These are phyloP conservation scores for Agaricus blazei DNA, from an alignment of 768 basidiomycete genomes.

Conservation along the genomic window DNA sequence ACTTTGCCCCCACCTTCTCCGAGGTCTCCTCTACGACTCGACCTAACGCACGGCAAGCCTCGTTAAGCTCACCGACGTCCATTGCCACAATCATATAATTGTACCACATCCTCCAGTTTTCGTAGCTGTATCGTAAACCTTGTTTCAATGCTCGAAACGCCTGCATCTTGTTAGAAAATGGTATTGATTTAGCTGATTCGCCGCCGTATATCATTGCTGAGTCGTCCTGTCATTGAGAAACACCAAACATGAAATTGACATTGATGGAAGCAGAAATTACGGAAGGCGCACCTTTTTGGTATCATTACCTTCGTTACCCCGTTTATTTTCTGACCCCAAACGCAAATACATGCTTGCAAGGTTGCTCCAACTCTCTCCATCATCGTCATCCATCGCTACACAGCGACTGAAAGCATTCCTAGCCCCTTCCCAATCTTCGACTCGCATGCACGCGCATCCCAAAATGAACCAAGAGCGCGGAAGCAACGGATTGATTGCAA, in stretches of 20 bases:
- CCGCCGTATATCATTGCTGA: slow-evolving; percentile 6
- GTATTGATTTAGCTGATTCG: slow-evolving; percentile 29
- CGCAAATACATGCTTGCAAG: slow-evolving; percentile 92
- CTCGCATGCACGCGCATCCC: slow-evolving; percentile 84
- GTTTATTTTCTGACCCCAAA: slow-evolving; percentile 45
- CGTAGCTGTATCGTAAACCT: slow-evolving; percentile 77
- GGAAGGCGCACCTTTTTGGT: slow-evolving; percentile 20
- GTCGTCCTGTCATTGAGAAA: slow-evolving; percentile 1
- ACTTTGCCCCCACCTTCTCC: slow-evolving; percentile 39
- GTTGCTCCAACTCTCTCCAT: slow-evolving; percentile 98
- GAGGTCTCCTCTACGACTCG: slow-evolving; percentile 79
- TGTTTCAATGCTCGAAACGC: slow-evolving; percentile 92
- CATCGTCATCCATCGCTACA: slow-evolving; percentile 90
- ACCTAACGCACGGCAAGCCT: slow-evolving; percentile 78
- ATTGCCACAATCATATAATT: slow-evolving; percentile 95
- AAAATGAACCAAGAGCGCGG: slow-evolving; percentile 93
- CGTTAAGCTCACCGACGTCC: slow-evolving; percentile 89
- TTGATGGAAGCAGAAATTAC: not conserved
- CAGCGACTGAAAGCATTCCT: slow-evolving; percentile 81
- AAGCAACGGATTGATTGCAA: slow-evolving; percentile 84
- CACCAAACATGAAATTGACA: not conserved
- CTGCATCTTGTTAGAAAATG: slow-evolving; percentile 74
- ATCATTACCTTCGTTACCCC: slow-evolving; percentile 22
- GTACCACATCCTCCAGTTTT: slow-evolving; percentile 97
- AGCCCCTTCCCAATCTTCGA: slow-evolving; percentile 81